Evolutionary conservation across 768 basidiomycete species (phyloP).

Genomic region (Rubroboletus satanas): DNA sequence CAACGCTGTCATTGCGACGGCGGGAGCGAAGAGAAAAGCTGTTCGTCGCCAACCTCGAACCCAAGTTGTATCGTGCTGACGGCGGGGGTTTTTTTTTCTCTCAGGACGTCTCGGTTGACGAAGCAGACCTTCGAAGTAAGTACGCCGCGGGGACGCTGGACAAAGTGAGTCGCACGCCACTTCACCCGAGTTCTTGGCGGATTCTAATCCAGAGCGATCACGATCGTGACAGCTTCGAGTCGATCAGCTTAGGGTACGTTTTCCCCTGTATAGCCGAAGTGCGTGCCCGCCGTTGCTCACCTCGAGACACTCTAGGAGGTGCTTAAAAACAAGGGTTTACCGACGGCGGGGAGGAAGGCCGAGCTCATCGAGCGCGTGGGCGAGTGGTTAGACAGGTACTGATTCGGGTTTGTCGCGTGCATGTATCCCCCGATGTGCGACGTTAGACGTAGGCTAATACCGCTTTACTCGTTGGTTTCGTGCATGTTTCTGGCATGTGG

Average conservation of each 20-base stretch:
- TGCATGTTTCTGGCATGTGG: neutral
- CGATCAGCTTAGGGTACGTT: slow-evolving; percentile 70
- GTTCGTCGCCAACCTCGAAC: slow-evolving; percentile 38
- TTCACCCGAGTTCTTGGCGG: neutral
- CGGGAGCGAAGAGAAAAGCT: slow-evolving; percentile 68
- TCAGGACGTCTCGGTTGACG: slow-evolving; percentile 62
- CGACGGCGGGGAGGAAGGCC: slow-evolving; percentile 66
- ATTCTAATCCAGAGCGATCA: slow-evolving; percentile 5
- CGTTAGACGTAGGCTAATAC: neutral
- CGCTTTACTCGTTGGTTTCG: neutral
- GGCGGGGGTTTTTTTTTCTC: neutral
- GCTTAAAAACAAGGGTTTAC: slow-evolving; percentile 59
- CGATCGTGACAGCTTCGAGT: slow-evolving; percentile 55
- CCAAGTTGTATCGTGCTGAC: neutral
- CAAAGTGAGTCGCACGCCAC: slow-evolving; percentile 51
- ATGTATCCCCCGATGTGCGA: neutral
- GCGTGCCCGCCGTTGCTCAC: neutral
- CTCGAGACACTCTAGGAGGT: slow-evolving; percentile 50
- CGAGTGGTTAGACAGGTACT: slow-evolving; percentile 53
- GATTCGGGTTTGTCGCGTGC: neutral
- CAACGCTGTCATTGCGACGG: slow-evolving; percentile 41
- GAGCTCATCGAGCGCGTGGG: slow-evolving; percentile 65
- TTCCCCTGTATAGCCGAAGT: neutral
- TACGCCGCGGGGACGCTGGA: slow-evolving; percentile 54
- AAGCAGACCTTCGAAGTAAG: slow-evolving; percentile 69